Evolutionary conservation across 1,139 yeast genomes (phyloP).

Genomic region (Yamadazyma dushanensis): DNA sequence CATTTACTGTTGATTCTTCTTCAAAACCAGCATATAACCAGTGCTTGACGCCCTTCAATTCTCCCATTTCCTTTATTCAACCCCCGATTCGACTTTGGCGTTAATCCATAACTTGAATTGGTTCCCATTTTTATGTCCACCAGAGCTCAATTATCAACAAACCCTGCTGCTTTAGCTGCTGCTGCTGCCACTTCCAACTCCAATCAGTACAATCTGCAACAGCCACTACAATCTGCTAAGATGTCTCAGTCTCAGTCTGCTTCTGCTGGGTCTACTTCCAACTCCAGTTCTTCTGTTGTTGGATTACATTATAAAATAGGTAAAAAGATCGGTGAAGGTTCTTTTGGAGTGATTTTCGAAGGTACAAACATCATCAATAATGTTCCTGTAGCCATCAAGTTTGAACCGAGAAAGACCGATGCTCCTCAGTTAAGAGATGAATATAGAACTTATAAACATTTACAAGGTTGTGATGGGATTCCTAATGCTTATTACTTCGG

Average conservation of each 20-base stretch:
- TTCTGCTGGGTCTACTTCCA: constrained; percentile 14
- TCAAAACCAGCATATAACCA: too few relatives aligned
- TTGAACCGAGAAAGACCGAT: constrained; percentile 92
- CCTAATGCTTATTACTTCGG: constrained; percentile 97
- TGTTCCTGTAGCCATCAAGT: constrained; percentile 72
- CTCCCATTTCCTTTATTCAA: background rate
- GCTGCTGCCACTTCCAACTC: constrained; percentile 21
- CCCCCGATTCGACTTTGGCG: background rate
- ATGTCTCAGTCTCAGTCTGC: constrained; percentile 6
- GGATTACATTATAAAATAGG: constrained; percentile 82
- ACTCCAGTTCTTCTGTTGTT: constrained; percentile 47
- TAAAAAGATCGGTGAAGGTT: constrained; percentile 78
- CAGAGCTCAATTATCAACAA: constrained; percentile 21
- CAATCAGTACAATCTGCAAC: constrained; percentile 13
- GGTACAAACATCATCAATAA: constrained; percentile 76
- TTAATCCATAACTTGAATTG: background rate
- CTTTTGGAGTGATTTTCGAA: constrained; percentile 81
- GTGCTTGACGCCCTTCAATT: background rate
- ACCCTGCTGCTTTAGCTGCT: constrained; percentile 45
- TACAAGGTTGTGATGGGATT: constrained; percentile 78
- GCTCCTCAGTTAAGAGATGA: constrained; percentile 97
- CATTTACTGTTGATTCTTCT: background rate
- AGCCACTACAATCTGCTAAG: constrained; percentile 7
- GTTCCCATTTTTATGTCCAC: constrained; percentile 15
- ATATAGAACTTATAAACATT: constrained; percentile 85